Conservation (phyloP, 2,329 filamentous ascomycete genomes). For the Endoconidiophora polonica region DNA sequence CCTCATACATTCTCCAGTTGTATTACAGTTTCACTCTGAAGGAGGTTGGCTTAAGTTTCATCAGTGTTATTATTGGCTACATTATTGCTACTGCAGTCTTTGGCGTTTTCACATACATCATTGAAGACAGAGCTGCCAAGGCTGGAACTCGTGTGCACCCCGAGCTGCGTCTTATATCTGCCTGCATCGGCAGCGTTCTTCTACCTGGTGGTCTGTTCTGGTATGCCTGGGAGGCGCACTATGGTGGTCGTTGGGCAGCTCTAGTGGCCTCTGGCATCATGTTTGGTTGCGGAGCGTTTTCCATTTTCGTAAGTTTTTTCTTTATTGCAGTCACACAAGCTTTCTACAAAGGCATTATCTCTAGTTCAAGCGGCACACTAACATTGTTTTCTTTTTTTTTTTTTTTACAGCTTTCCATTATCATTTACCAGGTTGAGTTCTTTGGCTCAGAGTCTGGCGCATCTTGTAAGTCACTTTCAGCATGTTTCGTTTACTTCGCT, state of each 20-base stretch:
- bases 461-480: constrained; percentile 11
- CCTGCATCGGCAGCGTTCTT: constrained; percentile 39
- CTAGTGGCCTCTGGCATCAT: constrained; percentile 34
- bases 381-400: constrained; percentile 9
- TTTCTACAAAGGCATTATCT: neutral
- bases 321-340: neutral
- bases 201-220: constrained; percentile 39
- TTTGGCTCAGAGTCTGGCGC: constrained; percentile 14
- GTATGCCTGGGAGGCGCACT: constrained; percentile 39
- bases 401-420: constrained; percentile 11
- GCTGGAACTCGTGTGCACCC: constrained; percentile 28
- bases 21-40: constrained; percentile 29
- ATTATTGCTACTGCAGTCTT: constrained; percentile 21
- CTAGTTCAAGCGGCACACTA: neutral
- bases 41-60: constrained; percentile 27
- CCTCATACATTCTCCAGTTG: constrained; percentile 30
- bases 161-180: constrained; percentile 40
- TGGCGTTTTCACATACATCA: constrained; percentile 21
- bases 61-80: constrained; percentile 30
- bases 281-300: constrained; percentile 44
- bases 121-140: constrained; percentile 25
- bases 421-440: constrained; percentile 15
- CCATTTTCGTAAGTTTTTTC: constrained; percentile 31
- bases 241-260: constrained; percentile 31
- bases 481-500: neutral